Conservation (phyloP, 2,329 filamentous ascomycete species). For the Zalaria obscura region DNA sequence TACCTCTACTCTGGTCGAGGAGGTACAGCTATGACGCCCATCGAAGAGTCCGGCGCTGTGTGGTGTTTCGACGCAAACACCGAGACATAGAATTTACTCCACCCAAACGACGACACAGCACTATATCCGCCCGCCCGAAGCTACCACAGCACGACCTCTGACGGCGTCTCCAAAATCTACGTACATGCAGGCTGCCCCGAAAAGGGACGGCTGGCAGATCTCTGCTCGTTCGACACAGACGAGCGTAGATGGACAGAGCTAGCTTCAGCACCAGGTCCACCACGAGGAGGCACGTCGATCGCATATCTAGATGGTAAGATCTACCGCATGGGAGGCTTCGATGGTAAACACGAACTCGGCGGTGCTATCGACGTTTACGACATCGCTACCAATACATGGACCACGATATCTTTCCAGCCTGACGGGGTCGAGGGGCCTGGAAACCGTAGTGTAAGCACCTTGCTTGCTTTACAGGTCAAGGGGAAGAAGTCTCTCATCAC, state of each 20-base stretch:
- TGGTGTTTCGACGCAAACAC: conserved; percentile 60
- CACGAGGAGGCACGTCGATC: conserved; percentile 54
- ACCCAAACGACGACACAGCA: conserved; percentile 33
- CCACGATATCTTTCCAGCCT: conserved; percentile 19
- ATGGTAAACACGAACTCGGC: conserved; percentile 55
- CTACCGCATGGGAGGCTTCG: conserved; percentile 70
- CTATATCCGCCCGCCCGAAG: conserved; percentile 51
- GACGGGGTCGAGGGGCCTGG: conserved; percentile 33
- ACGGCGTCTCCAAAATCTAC: conserved; percentile 56
- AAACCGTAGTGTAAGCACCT: conserved; percentile 34
- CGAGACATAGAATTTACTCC: conserved; percentile 50
- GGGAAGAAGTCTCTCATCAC: conserved; percentile 30
- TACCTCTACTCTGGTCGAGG: conserved; percentile 74
- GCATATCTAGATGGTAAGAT: conserved; percentile 49
- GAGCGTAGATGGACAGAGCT: conserved; percentile 53
- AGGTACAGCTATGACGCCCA: conserved; percentile 50
- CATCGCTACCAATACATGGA: conserved; percentile 25
- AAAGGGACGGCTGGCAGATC: conserved; percentile 48
- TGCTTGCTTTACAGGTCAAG: conserved; percentile 27
- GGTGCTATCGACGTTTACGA: conserved; percentile 53
- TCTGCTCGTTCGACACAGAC: conserved; percentile 64
- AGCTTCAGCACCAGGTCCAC: conserved; percentile 50
- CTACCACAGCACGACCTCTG: conserved; percentile 53
- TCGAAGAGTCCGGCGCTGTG: conserved; percentile 60
- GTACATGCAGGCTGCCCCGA: conserved; percentile 64